phyloP scores from a whole-genome alignment of 2,329 filamentous ascomycete species.

The Diplodia corticola region DNA sequence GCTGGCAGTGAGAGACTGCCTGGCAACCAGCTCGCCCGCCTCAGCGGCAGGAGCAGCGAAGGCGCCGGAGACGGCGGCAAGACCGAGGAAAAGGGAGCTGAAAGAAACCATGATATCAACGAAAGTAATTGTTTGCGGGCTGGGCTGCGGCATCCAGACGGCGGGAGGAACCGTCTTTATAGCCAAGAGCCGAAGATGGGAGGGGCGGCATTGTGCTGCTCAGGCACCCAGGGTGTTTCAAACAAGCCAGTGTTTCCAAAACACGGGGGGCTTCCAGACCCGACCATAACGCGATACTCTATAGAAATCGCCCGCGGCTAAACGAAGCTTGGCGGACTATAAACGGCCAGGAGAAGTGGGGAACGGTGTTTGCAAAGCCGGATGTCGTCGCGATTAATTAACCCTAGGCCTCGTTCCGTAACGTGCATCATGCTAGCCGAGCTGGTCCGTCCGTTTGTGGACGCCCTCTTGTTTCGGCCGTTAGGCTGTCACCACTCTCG shows the following conservation, averaged over 20 bases:
- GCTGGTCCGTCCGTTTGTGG: not conserved
- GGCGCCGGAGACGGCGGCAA: conserved; percentile 36
- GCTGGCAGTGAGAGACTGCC: conserved; percentile 46
- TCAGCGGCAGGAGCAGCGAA: conserved; percentile 41
- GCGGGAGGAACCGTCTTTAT: not conserved
- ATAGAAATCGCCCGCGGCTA: conserved; percentile 9
- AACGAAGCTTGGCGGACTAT: conserved; percentile 6
- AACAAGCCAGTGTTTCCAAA: conserved; percentile 7
- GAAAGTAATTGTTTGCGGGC: not conserved
- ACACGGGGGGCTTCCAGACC: not conserved
- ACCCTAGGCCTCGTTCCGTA: conserved; percentile 3
- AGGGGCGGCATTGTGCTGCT: not conserved
- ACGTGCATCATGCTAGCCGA: conserved; percentile 4
- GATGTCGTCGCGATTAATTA: conserved; percentile 4
- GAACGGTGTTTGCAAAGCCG: not conserved
- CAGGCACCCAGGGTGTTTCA: conserved; percentile 2
- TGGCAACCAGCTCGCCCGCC: conserved; percentile 31
- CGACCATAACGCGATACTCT: not conserved
- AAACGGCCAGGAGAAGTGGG: conserved; percentile 4
- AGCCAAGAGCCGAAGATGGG: not conserved
- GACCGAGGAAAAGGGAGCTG: conserved; percentile 42
- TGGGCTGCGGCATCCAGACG: not conserved
- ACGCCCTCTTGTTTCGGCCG: not conserved
- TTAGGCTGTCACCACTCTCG: conserved; percentile 5
- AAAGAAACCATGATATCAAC: conserved; percentile 42